These are phyloP conservation scores for Chrysosporium keratinophilum DNA, from an alignment of 2,329 filamentous ascomycete species.

Conservation along the genomic window DNA sequence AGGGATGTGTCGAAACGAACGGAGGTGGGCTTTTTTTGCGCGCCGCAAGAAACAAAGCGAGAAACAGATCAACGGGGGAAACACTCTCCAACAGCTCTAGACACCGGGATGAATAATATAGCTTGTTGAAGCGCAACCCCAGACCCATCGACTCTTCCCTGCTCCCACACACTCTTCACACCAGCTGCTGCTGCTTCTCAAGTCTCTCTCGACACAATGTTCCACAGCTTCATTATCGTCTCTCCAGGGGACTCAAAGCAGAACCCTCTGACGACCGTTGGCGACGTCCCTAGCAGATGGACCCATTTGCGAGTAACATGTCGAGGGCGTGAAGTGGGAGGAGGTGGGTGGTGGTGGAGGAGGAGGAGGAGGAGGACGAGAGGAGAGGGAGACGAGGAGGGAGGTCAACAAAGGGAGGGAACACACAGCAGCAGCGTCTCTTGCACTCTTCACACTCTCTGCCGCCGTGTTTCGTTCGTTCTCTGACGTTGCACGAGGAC, in stretches of 20 bases:
- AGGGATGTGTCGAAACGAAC: not conserved
- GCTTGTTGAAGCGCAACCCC: not conserved
- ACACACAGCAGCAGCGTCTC: no score
- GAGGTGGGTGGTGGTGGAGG: not conserved
- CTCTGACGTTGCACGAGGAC: conserved; percentile 8
- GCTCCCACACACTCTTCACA: not conserved
- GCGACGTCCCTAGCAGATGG: not conserved
- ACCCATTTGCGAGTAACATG: no score
- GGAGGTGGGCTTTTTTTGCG: not conserved
- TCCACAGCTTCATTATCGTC: conserved; percentile 4
- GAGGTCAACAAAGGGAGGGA: not conserved
- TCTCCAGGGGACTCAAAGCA: not conserved
- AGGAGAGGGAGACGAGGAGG: not conserved
- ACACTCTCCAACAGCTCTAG: conserved; percentile 8
- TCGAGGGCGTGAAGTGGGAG: no score
- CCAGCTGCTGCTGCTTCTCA: not conserved
- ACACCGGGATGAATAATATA: not conserved
- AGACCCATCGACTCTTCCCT: conserved; percentile 1
- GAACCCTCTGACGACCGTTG: not conserved
- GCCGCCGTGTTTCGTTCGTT: not conserved
- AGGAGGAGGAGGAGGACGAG: not conserved
- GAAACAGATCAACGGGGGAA: not conserved
- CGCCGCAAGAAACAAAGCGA: not conserved
- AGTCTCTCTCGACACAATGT: not conserved
- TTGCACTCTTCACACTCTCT: not conserved